These are phyloP conservation scores for Fusarium azukiicola DNA, from an alignment of 2,329 filamentous ascomycete species.

Conservation along the genomic window DNA sequence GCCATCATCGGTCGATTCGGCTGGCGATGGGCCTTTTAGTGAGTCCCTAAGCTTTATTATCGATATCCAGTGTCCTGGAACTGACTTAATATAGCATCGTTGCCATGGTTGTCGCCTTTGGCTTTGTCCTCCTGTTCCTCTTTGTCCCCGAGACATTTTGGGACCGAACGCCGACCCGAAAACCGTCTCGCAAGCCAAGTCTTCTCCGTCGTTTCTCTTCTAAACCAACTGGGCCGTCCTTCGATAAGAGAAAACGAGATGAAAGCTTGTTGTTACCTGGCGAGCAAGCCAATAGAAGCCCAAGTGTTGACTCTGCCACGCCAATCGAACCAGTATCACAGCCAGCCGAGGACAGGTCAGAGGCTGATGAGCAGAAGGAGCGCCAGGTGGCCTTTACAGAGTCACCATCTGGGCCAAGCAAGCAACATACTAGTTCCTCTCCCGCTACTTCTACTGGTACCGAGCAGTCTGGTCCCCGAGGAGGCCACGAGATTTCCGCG, in stretches of 20 bases:
- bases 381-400: slow-evolving; percentile 78
- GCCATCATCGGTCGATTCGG: slow-evolving; percentile 87
- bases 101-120: slow-evolving; percentile 87
- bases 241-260: slow-evolving; percentile 20
- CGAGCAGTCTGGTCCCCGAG: no score
- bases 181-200: slow-evolving; percentile 63
- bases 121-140: slow-evolving; percentile 87
- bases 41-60: slow-evolving; percentile 54
- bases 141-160: slow-evolving; percentile 98
- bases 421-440: no score
- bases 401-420: slow-evolving; percentile 18
- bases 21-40: slow-evolving; percentile 97
- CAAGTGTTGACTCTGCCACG: neutral
- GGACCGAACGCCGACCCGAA: slow-evolving; percentile 86
- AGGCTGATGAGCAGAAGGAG: slow-evolving; percentile 52
- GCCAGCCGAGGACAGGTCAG: neutral
- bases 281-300: neutral
- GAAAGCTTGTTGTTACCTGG: neutral
- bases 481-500: no score
- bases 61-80: neutral
- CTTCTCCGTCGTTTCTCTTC: slow-evolving; percentile 72
- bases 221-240: slow-evolving; percentile 51
- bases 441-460: no score
- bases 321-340: neutral
- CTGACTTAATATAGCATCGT: slow-evolving; percentile 80